Conservation (phyloP, 2,329 filamentous ascomycete genomes). For the Coniochaeta sp. region DNA sequence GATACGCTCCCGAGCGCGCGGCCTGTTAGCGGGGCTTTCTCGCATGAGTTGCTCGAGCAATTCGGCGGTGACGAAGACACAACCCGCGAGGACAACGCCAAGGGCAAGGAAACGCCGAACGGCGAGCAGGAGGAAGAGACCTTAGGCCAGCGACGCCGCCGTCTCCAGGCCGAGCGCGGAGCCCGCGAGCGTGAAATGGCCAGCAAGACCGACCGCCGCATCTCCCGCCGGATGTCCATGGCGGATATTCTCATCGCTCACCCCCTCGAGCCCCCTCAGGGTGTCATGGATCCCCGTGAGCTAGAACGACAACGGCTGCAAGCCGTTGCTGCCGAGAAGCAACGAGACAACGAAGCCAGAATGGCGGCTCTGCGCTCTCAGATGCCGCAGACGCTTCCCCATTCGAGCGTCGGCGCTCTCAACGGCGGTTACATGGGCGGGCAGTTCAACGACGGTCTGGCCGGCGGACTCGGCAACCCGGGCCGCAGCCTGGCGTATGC, state of each 20-base stretch:
- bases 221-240: conserved; percentile 42
- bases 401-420: conserved; percentile 18
- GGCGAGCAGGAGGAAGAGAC: conserved; percentile 59
- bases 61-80: conserved; percentile 45
- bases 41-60: conserved; percentile 59
- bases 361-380: conserved; percentile 40
- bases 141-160: conserved; percentile 65
- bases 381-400: conserved; percentile 35
- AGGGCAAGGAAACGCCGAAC: conserved; percentile 11
- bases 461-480: conserved; percentile 21
- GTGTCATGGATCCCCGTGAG: conserved; percentile 26
- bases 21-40: conserved; percentile 59
- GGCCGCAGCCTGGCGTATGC: conserved; percentile 10
- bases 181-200: conserved; percentile 51
- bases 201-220: conserved; percentile 19
- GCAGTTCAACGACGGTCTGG: conserved; percentile 45
- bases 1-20: conserved; percentile 41
- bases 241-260: conserved; percentile 48
- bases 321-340: conserved; percentile 31
- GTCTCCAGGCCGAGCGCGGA: conserved; percentile 63
- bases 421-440: conserved; percentile 42
- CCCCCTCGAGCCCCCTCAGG: conserved; percentile 25
- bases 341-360: conserved; percentile 36
- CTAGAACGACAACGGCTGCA: conserved; percentile 31
- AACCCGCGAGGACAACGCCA: conserved; percentile 17